Evolutionary conservation across 108 stramenopile species (phyloP), one percentile per base, ranked within the genome.

Genomic region (Mayamaea pseudoterrestris): DNA sequence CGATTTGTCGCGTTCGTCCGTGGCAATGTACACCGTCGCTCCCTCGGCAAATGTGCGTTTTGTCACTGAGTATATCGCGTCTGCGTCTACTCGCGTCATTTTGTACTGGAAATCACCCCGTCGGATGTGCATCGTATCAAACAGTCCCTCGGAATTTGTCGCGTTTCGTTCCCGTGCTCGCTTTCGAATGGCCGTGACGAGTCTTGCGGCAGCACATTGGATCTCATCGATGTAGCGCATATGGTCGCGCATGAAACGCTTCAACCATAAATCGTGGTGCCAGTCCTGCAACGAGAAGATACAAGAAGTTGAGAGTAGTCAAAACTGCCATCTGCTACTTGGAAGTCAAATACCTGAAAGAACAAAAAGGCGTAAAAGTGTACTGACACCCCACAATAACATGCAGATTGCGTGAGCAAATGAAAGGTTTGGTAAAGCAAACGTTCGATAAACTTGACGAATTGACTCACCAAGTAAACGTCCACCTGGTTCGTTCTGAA

Each of bases 351-450:
- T n/a, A n/a, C 94, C 48, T 76, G 78, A 53, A 92, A 93, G 59
- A 88, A 93, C n/a, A 87, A 57, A 39, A 90, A 90, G 3, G 83
- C 76, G 55, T 95, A 95, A 67, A 92, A 92, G 47, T 94, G 93
- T n/a, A n/a, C n/a, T n/a, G n/a, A n/a, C n/a, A n/a, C n/a, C n/a
- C n/a, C n/a, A n/a, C n/a, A n/a, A n/a, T n/a, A n/a, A n/a, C n/a
- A n/a, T n/a, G n/a, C n/a, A n/a, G n/a, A n/a, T n/a, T n/a, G n/a
- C n/a, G n/a, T n/a, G n/a, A n/a, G n/a, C n/a, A n/a, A n/a, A n/a
- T n/a, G n/a, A n/a, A n/a, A n/a, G n/a, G n/a, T n/a, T n/a, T n/a
- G n/a, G n/a, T n/a, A n/a, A n/a, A n/a, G n/a, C n/a, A n/a, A n/a
- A n/a, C n/a, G n/a, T n/a, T n/a, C n/a, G n/a, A n/a, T n/a, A n/a